These are phyloP conservation scores for Rhododendron ferrugineum DNA, from an alignment of 148 eudicot species.

Conservation along the genomic window DNA sequence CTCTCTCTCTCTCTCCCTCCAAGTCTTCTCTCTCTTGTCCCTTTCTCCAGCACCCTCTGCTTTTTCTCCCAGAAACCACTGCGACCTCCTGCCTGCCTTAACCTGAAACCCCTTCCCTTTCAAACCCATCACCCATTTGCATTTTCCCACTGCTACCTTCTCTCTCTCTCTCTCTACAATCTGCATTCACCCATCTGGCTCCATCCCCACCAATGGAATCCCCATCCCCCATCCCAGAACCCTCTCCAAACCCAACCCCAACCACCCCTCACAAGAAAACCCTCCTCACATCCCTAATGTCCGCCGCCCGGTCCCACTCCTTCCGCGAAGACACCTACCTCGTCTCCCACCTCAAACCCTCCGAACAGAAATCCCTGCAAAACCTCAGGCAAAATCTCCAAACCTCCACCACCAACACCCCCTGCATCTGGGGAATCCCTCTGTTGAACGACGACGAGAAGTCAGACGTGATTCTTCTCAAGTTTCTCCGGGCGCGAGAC, in stretches of 20 bases:
- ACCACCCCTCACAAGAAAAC: constrained; percentile 30
- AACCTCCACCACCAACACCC: constrained; percentile 6
- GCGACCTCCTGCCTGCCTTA: background rate
- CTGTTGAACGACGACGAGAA: constrained; percentile 33
- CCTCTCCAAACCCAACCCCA: constrained; percentile 26
- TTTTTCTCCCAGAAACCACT: background rate
- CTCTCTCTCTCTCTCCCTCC: background rate
- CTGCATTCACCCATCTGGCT: no score
- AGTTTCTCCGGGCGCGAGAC: constrained; percentile 81
- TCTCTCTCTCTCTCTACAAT: background rate
- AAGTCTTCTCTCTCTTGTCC: background rate
- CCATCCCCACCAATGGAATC: constrained; percentile 25
- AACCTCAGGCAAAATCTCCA: constrained; percentile 48
- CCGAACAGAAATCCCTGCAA: constrained; percentile 53
- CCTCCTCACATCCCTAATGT: constrained; percentile 54
- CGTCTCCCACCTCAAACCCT: constrained; percentile 47
- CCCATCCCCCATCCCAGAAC: constrained; percentile 30
- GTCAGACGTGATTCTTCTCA: constrained; percentile 69
- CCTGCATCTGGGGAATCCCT: constrained; percentile 60
- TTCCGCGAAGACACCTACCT: constrained; percentile 82
- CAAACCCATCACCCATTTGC: background rate
- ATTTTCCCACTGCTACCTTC: no score
- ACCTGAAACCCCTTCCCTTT: background rate
- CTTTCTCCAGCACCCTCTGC: background rate
- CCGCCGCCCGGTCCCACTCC: constrained; percentile 47